A percentile compares a stretch with the other conserved stretches of the same genome.
These are phyloP conservation scores for Trametes gibbosa DNA, from an alignment of 768 basidiomycete genomes.

Conservation along the genomic window DNA sequence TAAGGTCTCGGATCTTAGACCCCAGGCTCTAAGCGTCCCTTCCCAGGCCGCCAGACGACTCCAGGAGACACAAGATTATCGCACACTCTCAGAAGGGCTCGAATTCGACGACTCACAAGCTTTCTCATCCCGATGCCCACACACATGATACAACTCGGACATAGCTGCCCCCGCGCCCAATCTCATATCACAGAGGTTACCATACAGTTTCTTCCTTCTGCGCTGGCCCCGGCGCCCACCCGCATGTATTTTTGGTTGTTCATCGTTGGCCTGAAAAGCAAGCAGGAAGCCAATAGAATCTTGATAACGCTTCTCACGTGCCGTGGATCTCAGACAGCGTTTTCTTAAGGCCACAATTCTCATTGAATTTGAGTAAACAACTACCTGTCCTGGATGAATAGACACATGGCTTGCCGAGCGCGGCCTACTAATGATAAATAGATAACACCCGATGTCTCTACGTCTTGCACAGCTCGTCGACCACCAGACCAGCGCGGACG, in stretches of 20 bases:
- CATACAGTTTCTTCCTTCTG: too few relatives aligned
- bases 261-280: neutral
- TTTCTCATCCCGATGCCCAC: too few relatives aligned
- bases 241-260: neutral
- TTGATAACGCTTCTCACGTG: neutral
- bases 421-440: neutral
- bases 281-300: neutral
- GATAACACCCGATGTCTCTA: neutral
- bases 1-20: neutral
- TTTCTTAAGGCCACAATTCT: neutral
- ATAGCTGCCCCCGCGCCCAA: too few relatives aligned
- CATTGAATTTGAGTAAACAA: neutral
- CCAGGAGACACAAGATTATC: too few relatives aligned
- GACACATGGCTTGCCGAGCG: neutral
- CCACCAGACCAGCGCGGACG: conserved; percentile 44
- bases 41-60: too few relatives aligned
- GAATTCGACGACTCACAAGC: too few relatives aligned
- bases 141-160: too few relatives aligned
- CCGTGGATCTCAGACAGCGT: neutral
- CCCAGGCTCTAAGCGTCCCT: too few relatives aligned
- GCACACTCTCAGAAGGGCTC: too few relatives aligned
- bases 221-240: too few relatives aligned
- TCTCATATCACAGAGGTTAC: too few relatives aligned
- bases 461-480: conserved; percentile 33
- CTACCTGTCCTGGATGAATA: neutral